Base-by-base conservation (phyloP, 1,139 yeast species). In the Pichia sp. region DNA sequence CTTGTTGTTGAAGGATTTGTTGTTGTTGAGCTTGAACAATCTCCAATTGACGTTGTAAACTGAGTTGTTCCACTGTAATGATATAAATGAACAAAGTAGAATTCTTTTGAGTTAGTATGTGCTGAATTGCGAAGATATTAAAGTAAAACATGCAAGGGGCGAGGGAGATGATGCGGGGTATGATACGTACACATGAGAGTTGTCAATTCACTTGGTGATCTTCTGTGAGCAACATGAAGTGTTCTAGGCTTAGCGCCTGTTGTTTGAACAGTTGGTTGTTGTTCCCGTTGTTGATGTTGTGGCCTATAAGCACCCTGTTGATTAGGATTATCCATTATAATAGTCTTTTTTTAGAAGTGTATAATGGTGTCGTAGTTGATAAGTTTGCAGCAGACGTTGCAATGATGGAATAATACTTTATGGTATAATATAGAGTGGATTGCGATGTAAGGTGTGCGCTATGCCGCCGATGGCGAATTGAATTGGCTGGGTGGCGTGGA, bases 161-260 rank as follows among this genome's bases (percentile, higher is more conserved):
- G n/a, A 22, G 16, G 8, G 10, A 30, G 18, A 24, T 6, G 15
- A 24, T 9, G 8, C 22, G 17, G 13, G 22, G 14, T 3, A 5
- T 7, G 22, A 33, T 48, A 64, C 69, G 49, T 66, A 65, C 72
- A 78, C 95, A 91, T 88, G 46, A 91, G 67, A 40, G 84, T 84
- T n/a, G 97, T 88, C 58, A 91, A 69, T 58, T 91, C 98, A 49
- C 91, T 78, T 18, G 96, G 96, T 5, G 96, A 83, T 44, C 96
- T 72, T 53, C 97, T 73, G 55, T 88, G 97, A 19, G 97, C 97
- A 49, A 88, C 87, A 61, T 86, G 94, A 47, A 88, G 61, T 36
- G 69, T 69, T 44, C 64, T 67, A 17, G 76, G 76, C 39, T 64
- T 63, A 10, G 40, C 45, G 12, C 59, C 59, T 1, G 49, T 39